Evolutionary conservation across 228 moss, liverwort and hornwort species (phyloP).

Genomic region (Sphagnum fallax): DNA sequence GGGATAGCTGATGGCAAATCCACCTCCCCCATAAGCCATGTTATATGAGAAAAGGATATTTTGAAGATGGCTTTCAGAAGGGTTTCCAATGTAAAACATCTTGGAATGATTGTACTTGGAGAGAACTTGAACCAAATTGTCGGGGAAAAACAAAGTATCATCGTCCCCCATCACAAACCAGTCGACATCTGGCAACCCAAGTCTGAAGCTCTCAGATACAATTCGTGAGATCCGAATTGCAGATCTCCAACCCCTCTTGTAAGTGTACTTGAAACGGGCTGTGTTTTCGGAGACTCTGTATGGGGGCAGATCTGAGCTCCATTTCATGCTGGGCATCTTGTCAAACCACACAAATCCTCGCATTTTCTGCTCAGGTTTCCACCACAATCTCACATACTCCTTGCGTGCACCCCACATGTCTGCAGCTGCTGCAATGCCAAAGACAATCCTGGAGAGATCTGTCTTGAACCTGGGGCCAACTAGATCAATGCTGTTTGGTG

Average conservation of each 20-base stretch:
- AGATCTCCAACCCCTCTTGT: conserved; percentile 33
- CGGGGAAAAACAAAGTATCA: conserved; percentile 59
- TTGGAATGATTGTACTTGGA: conserved; percentile 53
- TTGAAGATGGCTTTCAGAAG: conserved; percentile 54
- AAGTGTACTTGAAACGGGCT: conserved; percentile 55
- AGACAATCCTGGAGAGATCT: conserved; percentile 46
- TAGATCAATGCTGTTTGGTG: too few relatives aligned
- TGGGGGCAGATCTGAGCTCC: conserved; percentile 32
- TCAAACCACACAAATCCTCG: conserved; percentile 62
- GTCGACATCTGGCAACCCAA: conserved; percentile 45
- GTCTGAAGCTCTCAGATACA: conserved; percentile 38
- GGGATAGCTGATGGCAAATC: conserved; percentile 47
- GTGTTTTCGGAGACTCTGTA: conserved; percentile 60
- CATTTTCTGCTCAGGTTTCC: conserved; percentile 39
- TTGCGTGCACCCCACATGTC: conserved; percentile 46
- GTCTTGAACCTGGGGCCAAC: too few relatives aligned
- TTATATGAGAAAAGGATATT: conserved; percentile 46
- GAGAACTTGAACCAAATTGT: conserved; percentile 59
- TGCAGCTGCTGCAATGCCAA: conserved; percentile 54
- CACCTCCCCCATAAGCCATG: conserved; percentile 61
- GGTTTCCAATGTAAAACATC: conserved; percentile 50
- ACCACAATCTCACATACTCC: conserved; percentile 68
- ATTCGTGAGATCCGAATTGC: conserved; percentile 64
- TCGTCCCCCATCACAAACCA: conserved; percentile 85
- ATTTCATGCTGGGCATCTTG: conserved; percentile 16